phyloP scores from a whole-genome alignment of 164 flowering plant genomes.

The Cinnamomum chago region DNA sequence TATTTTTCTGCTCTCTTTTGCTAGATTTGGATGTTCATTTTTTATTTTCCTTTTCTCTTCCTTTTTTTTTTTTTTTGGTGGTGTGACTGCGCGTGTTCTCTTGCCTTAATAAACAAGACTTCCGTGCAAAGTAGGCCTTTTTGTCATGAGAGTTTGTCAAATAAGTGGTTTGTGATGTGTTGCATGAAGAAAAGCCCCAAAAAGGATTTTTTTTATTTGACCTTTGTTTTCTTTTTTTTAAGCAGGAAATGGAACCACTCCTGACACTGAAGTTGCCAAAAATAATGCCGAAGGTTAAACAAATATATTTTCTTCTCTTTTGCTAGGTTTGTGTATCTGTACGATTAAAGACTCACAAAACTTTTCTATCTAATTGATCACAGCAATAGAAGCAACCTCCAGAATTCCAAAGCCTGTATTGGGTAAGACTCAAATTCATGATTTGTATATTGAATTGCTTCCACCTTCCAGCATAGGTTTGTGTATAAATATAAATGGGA shows the following conservation, averaged over 20 bases:
- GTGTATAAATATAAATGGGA: too few species aligned
- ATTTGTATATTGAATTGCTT: not conserved
- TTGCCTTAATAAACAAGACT: not conserved
- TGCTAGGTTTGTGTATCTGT: not conserved
- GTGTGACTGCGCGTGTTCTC: not conserved
- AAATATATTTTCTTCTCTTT: not conserved
- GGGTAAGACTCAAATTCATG: not conserved
- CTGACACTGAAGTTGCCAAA: not conserved
- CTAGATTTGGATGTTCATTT: not conserved
- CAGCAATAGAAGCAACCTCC: slow-evolving; percentile 2
- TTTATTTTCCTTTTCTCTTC: too few species aligned
- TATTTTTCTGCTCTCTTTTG: not conserved
- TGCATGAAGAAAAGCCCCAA: not conserved
- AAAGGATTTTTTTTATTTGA: not conserved
- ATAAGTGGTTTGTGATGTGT: not conserved
- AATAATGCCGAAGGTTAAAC: slow-evolving; percentile 12
- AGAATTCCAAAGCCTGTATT: not conserved
- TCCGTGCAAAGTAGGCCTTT: not conserved
- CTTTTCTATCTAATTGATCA: not conserved
- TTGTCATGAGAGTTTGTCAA: not conserved
- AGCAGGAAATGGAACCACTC: slow-evolving; percentile 5
- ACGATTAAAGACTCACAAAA: not conserved
- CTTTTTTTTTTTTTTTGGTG: too few species aligned
- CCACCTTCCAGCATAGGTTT: not conserved
- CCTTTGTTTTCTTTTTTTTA: not conserved